phyloP scores from a whole-genome alignment of 345 rosid genomes.

The Salix exigua region DNA sequence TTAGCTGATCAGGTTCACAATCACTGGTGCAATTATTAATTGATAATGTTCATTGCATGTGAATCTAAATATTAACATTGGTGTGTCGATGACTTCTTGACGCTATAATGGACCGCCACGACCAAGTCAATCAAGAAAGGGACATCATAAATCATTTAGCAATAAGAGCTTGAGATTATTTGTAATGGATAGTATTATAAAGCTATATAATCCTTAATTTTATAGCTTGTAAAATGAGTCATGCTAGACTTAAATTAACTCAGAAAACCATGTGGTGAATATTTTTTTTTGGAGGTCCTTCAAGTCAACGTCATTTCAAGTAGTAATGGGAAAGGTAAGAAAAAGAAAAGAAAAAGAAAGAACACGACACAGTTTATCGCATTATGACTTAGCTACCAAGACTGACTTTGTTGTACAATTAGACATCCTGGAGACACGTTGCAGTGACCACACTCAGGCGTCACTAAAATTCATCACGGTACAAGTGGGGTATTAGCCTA shows the following conservation, averaged over 20 bases:
- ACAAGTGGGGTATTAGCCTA: no score
- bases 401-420: not conserved
- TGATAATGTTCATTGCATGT: not conserved
- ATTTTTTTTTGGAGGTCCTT: no score
- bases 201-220: no score
- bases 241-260: no score
- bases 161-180: no score
- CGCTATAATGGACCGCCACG: constrained; percentile 21
- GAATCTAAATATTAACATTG: not conserved
- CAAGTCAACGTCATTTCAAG: constrained; percentile 23
- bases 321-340: not conserved
- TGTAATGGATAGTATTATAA: no score
- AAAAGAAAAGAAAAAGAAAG: not conserved
- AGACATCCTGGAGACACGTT: not conserved
- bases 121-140: constrained; percentile 39
- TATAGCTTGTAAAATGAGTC: fast-evolving
- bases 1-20: no score
- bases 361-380: constrained; percentile 1
- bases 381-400: not conserved
- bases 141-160: not conserved
- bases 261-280: no score
- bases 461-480: not conserved
- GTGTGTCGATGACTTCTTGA: not conserved
- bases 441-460: not conserved
- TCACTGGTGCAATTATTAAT: no score